Evolutionary conservation across 176 grass and related monocot species (phyloP).

Genomic region (Musa itinerans): DNA sequence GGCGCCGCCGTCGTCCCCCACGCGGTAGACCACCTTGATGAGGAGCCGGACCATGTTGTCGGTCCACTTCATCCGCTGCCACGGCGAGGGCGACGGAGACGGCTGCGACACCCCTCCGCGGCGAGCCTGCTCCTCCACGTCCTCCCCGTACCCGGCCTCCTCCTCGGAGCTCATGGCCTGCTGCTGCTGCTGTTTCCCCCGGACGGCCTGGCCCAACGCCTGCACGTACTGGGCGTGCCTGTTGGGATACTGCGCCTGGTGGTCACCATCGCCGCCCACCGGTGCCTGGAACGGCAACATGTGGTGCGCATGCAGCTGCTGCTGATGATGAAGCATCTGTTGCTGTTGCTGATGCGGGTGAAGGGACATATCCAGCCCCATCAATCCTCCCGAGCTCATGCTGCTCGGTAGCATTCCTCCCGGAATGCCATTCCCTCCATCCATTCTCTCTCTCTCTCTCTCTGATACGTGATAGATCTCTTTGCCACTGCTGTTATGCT

Average conservation of each 20-base stretch:
- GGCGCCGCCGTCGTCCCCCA: conserved; percentile 59
- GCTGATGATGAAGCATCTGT: background rate
- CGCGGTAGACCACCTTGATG: conserved; percentile 59
- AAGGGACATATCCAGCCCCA: conserved; percentile 12
- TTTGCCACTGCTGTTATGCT: no score
- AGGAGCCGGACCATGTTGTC: conserved; percentile 74
- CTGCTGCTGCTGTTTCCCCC: conserved; percentile 25
- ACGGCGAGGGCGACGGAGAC: conserved; percentile 26
- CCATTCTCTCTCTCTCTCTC: conserved; percentile 12
- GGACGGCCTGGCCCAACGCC: background rate
- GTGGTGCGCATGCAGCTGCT: conserved; percentile 4
- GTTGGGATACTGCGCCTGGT: background rate
- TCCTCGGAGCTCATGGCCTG: conserved; percentile 30
- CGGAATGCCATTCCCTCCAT: conserved; percentile 9
- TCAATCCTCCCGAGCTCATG: conserved; percentile 2
- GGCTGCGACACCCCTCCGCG: conserved; percentile 9
- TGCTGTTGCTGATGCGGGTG: background rate
- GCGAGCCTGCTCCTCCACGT: conserved; percentile 1
- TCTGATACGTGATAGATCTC: no score
- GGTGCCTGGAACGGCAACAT: conserved; percentile 11
- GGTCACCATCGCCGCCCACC: background rate
- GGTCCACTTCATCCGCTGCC: conserved; percentile 98
- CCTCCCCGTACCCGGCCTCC: conserved; percentile 23
- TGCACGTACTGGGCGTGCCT: conserved; percentile 24
- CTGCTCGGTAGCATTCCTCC: conserved; percentile 4